These are phyloP conservation scores for Colletotrichum plurivorum DNA, from an alignment of 2,329 filamentous ascomycete genomes.

Conservation along the genomic window DNA sequence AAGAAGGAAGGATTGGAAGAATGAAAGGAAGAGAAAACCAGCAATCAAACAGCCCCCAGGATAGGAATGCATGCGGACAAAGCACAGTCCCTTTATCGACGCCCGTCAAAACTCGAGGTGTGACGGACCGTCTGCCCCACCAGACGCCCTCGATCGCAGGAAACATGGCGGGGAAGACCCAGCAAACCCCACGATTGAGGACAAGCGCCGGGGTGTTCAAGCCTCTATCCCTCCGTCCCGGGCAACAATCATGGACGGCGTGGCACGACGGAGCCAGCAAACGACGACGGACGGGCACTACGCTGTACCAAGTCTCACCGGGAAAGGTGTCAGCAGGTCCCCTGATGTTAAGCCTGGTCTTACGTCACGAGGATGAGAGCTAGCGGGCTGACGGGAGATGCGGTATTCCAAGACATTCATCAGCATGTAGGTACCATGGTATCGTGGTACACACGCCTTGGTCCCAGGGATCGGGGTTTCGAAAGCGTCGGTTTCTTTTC, in stretches of 20 bases:
- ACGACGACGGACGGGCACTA: neutral
- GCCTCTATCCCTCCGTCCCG: slow-evolving; percentile 7
- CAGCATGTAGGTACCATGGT: too few relatives aligned
- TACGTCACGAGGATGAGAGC: slow-evolving; percentile 31
- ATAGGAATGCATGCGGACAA: slow-evolving; percentile 11
- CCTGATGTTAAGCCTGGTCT: slow-evolving; percentile 26
- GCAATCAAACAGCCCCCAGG: neutral
- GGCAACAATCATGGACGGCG: slow-evolving; percentile 1
- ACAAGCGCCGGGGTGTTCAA: slow-evolving; percentile 3
- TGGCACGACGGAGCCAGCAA: neutral
- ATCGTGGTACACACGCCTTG: too few relatives aligned
- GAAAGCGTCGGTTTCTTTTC: neutral
- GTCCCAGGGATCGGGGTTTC: slow-evolving; percentile 1
- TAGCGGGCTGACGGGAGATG: slow-evolving; percentile 8
- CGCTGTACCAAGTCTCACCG: slow-evolving; percentile 6
- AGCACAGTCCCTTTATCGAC: slow-evolving; percentile 31
- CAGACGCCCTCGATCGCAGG: slow-evolving; percentile 9
- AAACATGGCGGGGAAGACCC: slow-evolving; percentile 34
- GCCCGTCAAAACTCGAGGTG: neutral
- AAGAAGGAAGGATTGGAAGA: neutral
- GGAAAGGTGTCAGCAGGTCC: slow-evolving; percentile 31
- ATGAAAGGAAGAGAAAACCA: neutral
- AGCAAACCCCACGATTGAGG: slow-evolving; percentile 29
- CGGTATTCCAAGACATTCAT: too few relatives aligned
- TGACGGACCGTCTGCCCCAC: slow-evolving; percentile 24